Evolutionary conservation across 208 protist species (phyloP).

Genomic region (Angomonas ambiguus): DNA sequence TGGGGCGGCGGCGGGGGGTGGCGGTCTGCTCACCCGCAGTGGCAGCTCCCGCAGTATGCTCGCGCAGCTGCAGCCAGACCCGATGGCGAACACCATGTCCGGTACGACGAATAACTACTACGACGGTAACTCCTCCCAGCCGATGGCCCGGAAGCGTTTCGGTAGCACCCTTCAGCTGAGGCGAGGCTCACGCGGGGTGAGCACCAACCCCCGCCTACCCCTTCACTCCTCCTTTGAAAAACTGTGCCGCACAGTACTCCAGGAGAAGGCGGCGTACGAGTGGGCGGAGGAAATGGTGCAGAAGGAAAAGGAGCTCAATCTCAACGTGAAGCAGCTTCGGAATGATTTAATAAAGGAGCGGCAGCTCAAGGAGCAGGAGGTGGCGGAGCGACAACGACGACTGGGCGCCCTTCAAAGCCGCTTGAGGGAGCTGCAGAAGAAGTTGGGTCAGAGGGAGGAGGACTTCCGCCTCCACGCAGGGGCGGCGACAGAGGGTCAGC

Average conservation of each 20-base stretch:
- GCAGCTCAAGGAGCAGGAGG: constrained; percentile 70
- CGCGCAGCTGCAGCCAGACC: neutral
- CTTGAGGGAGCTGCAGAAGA: constrained; percentile 61
- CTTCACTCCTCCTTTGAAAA: constrained; percentile 59
- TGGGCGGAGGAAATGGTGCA: constrained; percentile 86
- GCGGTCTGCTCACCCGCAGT: neutral
- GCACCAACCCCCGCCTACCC: constrained; percentile 51
- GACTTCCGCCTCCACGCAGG: constrained; percentile 55
- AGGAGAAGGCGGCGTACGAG: constrained; percentile 81
- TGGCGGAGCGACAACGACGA: constrained; percentile 58
- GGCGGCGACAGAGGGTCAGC: constrained; percentile 60
- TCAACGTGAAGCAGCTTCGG: constrained; percentile 92
- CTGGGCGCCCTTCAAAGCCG: constrained; percentile 56
- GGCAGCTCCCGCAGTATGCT: constrained; percentile 10
- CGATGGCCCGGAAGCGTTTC: constrained; percentile 37
- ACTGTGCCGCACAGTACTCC: constrained; percentile 77
- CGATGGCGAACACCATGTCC: neutral
- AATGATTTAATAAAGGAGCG: constrained; percentile 75
- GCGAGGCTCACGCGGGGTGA: constrained; percentile 17
- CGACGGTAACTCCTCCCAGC: constrained; percentile 15
- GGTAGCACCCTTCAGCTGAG: constrained; percentile 65
- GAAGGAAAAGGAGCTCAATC: constrained; percentile 87
- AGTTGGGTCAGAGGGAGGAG: constrained; percentile 65
- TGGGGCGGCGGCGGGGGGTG: neutral
- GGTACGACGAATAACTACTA: neutral